Conservation (phyloP, 208 protist genomes). For the Acanthamoeba lugdunensis region DNA sequence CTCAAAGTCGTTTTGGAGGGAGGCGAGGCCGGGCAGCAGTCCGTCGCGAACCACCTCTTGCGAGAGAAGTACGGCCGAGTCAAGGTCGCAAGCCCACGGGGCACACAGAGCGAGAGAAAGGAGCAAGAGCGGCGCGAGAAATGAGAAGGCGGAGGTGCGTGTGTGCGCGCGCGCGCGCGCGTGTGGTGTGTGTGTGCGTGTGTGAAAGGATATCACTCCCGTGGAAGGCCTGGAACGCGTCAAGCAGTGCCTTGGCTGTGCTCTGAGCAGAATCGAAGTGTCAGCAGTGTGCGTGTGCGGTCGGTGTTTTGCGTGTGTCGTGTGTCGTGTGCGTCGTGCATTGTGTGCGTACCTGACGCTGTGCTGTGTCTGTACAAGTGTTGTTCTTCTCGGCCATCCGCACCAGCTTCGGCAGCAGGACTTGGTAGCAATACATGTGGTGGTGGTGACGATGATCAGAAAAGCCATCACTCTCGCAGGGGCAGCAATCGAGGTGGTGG, state of each 20-base stretch:
- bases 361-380: constrained; percentile 36
- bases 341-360: background rate
- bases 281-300: background rate
- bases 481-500: background rate
- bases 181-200: background rate
- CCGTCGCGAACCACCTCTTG: constrained; percentile 66
- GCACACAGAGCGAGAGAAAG: background rate
- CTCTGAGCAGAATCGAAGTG: background rate
- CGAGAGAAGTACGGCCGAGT: constrained; percentile 2
- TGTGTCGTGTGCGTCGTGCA: background rate
- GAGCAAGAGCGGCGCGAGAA: background rate
- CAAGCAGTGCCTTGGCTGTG: constrained; percentile 22
- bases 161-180: background rate
- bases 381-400: constrained; percentile 59
- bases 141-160: background rate
- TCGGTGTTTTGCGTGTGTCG: background rate
- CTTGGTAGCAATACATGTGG: background rate
- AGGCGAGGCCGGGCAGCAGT: constrained; percentile 24
- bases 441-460: background rate
- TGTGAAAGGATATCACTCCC: constrained; percentile 42
- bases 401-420: constrained; percentile 57
- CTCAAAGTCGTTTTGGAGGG: constrained; percentile 63
- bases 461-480: background rate
- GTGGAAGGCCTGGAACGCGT: constrained; percentile 61
- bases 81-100: background rate